Base-by-base conservation (phyloP, 208 protist species). In the Leishmania arabica region DNA sequence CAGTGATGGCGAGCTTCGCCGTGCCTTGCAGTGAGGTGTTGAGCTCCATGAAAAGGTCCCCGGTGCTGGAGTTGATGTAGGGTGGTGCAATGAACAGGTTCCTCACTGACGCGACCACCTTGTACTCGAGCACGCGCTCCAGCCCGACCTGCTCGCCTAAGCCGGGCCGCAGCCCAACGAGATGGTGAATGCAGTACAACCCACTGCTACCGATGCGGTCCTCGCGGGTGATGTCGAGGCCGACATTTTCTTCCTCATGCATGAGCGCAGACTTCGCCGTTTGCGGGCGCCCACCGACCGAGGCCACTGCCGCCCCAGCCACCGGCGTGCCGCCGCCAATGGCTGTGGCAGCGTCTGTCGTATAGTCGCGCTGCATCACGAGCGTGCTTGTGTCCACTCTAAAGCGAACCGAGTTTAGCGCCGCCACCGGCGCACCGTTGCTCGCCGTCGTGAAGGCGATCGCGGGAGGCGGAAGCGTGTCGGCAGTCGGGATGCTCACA, bases 51-150 rank as follows among this genome's bases (percentile, higher is more conserved):
- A 92, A 70, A 15, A 94, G 78, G 74, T 94, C 88, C 1, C 88
- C 86, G 2, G 70, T 72, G 31, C 79, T 81, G 53, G 87, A 77
- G 75, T 89, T 84, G 62, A 91, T 84, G 74, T 80, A 84, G 3
- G 88, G 88, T 49, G 85, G 74, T 27, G 70, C 45, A 11, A 94
- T 45, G 45, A 91, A 90, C 65, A 92, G 76, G n/a, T 90, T 86
- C 40, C 45, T 49, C 31, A 79, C 80, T 65, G 86, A 60, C 47
- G 80, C 84, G 24, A 24, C n/a, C 71, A 93, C 90, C 75, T 86
- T 71, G 78, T 89, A 93, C 85, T 93, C 90, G 68, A 93, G 85
- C 81, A 93, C 90, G n/a, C 90, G 90, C 64, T 87, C 90, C 17
- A 93, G 79, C 1, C 90, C 90, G 0, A 93, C 88, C 81, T 87